phyloP scores from a whole-genome alignment of 2,329 filamentous ascomycete species.

The Epichloe amarillans region DNA sequence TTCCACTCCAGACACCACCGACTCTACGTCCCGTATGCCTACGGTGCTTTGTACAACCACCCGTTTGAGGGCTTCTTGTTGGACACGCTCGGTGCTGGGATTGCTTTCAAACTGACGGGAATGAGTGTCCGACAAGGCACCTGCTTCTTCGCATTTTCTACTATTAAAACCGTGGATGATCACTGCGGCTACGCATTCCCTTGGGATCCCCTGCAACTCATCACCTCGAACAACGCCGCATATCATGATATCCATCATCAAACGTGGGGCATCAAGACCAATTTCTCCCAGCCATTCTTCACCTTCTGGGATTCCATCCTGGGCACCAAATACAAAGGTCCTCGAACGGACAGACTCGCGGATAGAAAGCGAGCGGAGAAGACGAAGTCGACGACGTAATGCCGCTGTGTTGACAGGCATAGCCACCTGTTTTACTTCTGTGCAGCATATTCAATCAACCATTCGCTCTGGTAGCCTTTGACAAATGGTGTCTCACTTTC shows the following conservation, averaged over 20 bases:
- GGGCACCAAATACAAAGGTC: constrained; percentile 71
- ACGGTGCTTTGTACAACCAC: constrained; percentile 93
- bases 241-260: constrained; percentile 99
- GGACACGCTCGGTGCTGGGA: constrained; percentile 75
- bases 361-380: constrained; percentile 21
- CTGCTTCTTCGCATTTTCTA: constrained; percentile 77
- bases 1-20: constrained; percentile 95
- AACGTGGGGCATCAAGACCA: constrained; percentile 96
- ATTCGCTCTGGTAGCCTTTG: not conserved
- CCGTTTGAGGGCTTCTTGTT: constrained; percentile 87
- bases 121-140: constrained; percentile 82
- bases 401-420: not conserved
- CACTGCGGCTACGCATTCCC: constrained; percentile 95
- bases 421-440: not conserved
- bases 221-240: constrained; percentile 88
- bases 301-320: constrained; percentile 85
- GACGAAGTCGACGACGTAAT: constrained; percentile 10
- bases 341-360: constrained; percentile 27
- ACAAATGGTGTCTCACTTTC: not conserved
- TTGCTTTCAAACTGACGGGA: constrained; percentile 68
- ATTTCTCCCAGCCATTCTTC: constrained; percentile 85
- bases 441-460: not conserved
- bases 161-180: constrained; percentile 93
- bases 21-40: constrained; percentile 94
- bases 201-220: constrained; percentile 82